phyloP scores from a whole-genome alignment of 2,329 filamentous ascomycete genomes.

The Fusarium bactridioides region DNA sequence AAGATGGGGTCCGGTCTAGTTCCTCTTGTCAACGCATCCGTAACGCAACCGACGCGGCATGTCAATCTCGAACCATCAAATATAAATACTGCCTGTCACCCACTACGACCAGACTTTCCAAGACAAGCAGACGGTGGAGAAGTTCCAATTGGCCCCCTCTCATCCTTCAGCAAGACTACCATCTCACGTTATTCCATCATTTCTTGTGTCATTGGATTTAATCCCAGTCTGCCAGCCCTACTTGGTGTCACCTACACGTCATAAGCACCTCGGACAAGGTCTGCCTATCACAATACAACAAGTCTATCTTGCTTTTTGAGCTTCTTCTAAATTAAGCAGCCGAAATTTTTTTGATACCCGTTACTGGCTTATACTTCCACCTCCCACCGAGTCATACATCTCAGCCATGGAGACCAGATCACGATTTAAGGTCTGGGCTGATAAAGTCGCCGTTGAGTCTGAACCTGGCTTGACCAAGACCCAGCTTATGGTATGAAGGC shows the following conservation, averaged over 20 bases:
- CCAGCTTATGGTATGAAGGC: conserved; percentile 74
- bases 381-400: not conserved
- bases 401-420: conserved; percentile 44
- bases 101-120: conserved; percentile 10
- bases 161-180: conserved; percentile 6
- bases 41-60: not conserved
- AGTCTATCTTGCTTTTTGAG: conserved; percentile 5
- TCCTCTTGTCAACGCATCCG: not conserved
- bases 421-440: conserved; percentile 53
- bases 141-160: conserved; percentile 9
- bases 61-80: conserved; percentile 27
- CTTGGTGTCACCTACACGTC: conserved; percentile 32
- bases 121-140: conserved; percentile 27
- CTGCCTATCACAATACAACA: not conserved
- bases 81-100: conserved; percentile 32
- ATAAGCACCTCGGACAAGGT: conserved; percentile 18
- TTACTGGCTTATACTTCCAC: not conserved
- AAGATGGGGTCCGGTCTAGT: conserved; percentile 3
- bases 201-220: conserved; percentile 15
- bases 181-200: not conserved
- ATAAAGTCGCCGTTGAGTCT: conserved; percentile 74
- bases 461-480: conserved; percentile 80
- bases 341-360: not conserved
- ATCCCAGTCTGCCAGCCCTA: conserved; percentile 14
- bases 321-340: not conserved